Conservation (phyloP, 2,329 filamentous ascomycete species). For the Mollisia scopiformis region DNA sequence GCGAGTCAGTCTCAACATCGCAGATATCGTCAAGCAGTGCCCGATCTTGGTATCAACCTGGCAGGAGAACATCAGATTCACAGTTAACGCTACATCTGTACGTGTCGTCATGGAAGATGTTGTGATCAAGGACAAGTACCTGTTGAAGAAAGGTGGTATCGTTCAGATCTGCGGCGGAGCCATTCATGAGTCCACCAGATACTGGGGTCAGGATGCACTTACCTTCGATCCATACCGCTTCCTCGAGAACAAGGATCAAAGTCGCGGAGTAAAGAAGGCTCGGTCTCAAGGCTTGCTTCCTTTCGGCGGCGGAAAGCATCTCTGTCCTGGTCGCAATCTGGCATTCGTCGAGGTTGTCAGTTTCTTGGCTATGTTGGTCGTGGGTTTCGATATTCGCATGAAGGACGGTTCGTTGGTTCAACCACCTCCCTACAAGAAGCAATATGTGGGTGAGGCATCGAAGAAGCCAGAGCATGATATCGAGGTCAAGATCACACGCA, state of each 20-base stretch:
- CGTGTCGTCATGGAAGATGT: conserved; percentile 46
- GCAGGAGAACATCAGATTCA: conserved; percentile 46
- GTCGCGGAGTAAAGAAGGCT: too few relatives aligned
- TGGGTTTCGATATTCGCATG: conserved; percentile 33
- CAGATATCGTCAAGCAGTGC: conserved; percentile 38
- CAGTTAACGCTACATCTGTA: conserved; percentile 39
- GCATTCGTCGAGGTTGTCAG: conserved; percentile 40
- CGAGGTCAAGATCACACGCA: conserved; percentile 13
- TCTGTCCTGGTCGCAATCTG: conserved; percentile 41
- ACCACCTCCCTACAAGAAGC: conserved; percentile 1
- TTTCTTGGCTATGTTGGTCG: conserved; percentile 34
- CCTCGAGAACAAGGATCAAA: background rate
- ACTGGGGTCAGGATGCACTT: conserved; percentile 46
- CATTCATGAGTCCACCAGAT: conserved; percentile 41
- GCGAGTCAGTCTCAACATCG: conserved; percentile 39
- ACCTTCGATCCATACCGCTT: conserved; percentile 43
- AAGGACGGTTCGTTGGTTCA: background rate
- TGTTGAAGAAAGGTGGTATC: conserved; percentile 43
- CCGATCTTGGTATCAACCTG: conserved; percentile 47
- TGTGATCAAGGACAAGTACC: conserved; percentile 40
- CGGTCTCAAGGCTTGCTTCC: conserved; percentile 22
- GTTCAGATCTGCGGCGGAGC: conserved; percentile 46
- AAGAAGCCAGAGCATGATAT: conserved; percentile 9
- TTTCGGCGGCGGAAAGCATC: conserved; percentile 41
- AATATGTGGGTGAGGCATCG: background rate